Evolutionary conservation across 73 alveolate genomes (phyloP), one percentile per base, ranked within the genome.

Genomic region (Paramecium sonneborni): DNA sequence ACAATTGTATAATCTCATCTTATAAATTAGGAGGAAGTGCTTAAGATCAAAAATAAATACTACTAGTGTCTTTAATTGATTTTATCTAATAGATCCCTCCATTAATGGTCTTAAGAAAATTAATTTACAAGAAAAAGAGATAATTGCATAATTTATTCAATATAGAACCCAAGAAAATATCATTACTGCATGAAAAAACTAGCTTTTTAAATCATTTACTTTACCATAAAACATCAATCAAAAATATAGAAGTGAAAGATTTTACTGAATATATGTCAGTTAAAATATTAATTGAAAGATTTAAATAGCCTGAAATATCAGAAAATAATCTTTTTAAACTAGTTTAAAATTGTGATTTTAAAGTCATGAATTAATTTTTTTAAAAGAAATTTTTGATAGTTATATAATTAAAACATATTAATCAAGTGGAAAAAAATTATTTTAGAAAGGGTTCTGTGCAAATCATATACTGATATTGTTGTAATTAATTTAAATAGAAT

Each of bases 41-140:
- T 21, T 79, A 23, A 79, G 55, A 46, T 79, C 90, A 12, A 79
- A 79, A 43, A 30, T 79, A 23, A 39, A 79, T 24, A 79, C 90
- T 11, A 41, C 62, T 26, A 79, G 41, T 0, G 41, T 79, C 0
- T 79, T 79, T 23, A 79, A 79, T 79, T 74, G 90, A 15, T n/a
- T 76, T 11, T 46, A 79, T 24, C 23, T 79, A 24, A 62, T 79
- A 24, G 90, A 79, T 79, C 90, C 90, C 9, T 41, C 90, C 5
- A 79, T 79, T 7, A 41, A 79, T 23, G 90, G 41, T 24, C 30
- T 79, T 21, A 79, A 44, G 30, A 79, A 79, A 34, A 23, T 23
- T 3, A n/a, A 20, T n/a, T 41, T 24, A 41, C n/a, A n/a, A 20
- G 4, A 43, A 43, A 58, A 58, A 26, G 21, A 58, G 41, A 58